Evolutionary conservation across 305 asterid genomes (phyloP).

Genomic region (Nicotiana rustica): DNA sequence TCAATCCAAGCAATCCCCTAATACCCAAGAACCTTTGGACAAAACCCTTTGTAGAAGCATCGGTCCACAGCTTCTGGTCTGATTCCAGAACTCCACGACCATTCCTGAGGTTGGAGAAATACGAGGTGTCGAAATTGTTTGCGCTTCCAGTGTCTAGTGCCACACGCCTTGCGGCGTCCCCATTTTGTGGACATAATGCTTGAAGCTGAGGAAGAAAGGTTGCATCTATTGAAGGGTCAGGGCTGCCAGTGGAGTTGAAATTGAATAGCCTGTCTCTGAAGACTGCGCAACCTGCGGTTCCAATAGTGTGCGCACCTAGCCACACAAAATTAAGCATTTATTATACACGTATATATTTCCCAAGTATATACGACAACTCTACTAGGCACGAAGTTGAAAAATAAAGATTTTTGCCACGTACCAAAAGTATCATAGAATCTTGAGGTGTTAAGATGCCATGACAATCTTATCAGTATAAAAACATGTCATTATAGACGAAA

Average conservation of each 20-base stretch:
- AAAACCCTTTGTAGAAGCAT: conserved; percentile 31
- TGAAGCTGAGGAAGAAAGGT: conserved; percentile 38
- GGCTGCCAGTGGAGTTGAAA: conserved; percentile 36
- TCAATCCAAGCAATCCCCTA: conserved; percentile 34
- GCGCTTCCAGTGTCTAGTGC: conserved; percentile 45
- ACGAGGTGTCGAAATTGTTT: conserved; percentile 44
- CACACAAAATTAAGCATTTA: neutral
- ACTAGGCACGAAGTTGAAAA: too few species aligned
- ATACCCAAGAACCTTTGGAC: conserved; percentile 35
- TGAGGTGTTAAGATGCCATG: too few species aligned
- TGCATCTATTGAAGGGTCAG: conserved; percentile 42
- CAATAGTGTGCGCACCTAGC: conserved; percentile 54
- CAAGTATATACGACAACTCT: neutral
- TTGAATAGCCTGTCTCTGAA: conserved; percentile 47
- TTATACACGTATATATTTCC: neutral
- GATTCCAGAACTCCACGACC: conserved; percentile 43
- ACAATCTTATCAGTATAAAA: too few species aligned
- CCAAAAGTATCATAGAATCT: too few species aligned
- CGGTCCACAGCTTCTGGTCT: conserved; percentile 46
- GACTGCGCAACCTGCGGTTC: conserved; percentile 41
- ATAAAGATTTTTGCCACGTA: too few species aligned
- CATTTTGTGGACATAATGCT: conserved; percentile 46
- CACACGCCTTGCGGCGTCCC: conserved; percentile 32
- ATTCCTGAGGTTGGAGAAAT: conserved; percentile 41
- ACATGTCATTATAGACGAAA: too few species aligned